Evolutionary conservation across 2,329 filamentous ascomycete genomes (phyloP).

Genomic region (Paramyrothecium roridum): DNA sequence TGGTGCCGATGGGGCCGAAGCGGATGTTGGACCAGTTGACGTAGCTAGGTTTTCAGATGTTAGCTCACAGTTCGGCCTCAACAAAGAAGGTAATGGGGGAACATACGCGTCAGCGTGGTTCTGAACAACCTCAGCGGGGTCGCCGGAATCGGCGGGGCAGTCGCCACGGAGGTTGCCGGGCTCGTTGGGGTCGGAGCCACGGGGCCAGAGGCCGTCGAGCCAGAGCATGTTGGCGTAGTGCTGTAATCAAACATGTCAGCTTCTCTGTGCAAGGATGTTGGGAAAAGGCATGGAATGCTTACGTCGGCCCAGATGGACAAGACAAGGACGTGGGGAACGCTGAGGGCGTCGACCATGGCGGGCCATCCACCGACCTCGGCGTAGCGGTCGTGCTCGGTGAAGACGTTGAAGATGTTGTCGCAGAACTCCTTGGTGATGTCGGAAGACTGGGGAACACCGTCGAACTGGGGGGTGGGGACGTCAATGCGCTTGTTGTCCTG

Average conservation of each 20-base stretch:
- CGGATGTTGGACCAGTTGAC: constrained; percentile 47
- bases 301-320: constrained; percentile 53
- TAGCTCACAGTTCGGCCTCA: constrained; percentile 15
- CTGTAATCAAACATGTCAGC: constrained; percentile 24
- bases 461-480: constrained; percentile 27
- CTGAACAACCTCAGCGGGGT: constrained; percentile 15
- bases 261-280: background rate
- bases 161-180: constrained; percentile 18
- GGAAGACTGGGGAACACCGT: constrained; percentile 33
- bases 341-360: constrained; percentile 52
- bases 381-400: constrained; percentile 49
- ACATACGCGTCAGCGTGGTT: constrained; percentile 12
- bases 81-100: background rate
- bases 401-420: constrained; percentile 49
- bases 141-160: constrained; percentile 18
- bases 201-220: constrained; percentile 63
- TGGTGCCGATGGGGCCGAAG: constrained; percentile 36
- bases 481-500: constrained; percentile 44
- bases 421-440: constrained; percentile 57
- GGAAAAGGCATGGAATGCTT: constrained; percentile 9
- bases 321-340: constrained; percentile 60
- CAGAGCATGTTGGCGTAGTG: constrained; percentile 66
- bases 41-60: constrained; percentile 16
- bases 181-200: constrained; percentile 14
- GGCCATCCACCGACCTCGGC: constrained; percentile 51